These are phyloP conservation scores for Odontarrhena argentea DNA, from an alignment of 345 rosid species.

Conservation along the genomic window DNA sequence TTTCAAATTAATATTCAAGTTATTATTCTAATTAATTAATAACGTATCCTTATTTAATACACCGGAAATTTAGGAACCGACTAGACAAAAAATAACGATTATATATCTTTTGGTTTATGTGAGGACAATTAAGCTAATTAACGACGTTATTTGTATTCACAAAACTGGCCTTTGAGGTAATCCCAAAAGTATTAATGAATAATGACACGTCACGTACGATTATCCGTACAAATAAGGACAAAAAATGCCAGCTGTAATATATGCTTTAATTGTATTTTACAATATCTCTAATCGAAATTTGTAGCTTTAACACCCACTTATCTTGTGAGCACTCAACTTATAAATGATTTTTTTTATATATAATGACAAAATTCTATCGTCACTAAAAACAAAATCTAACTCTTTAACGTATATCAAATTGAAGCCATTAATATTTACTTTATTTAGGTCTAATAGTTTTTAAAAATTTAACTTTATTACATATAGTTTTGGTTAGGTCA, in stretches of 20 bases:
- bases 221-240: slow-evolving; percentile 42
- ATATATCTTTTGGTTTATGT: background rate
- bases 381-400: no score
- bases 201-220: slow-evolving; percentile 38
- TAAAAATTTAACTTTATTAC: no score
- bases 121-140: slow-evolving; percentile 14
- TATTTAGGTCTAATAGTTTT: no score
- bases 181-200: slow-evolving; percentile 29
- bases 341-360: no score
- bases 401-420: no score
- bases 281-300: no score
- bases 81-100: background rate
- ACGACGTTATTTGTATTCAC: background rate
- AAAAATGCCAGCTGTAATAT: slow-evolving; percentile 20
- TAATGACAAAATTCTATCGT: no score
- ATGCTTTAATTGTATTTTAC: background rate
- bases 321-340: no score
- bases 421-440: no score
- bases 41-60: background rate
- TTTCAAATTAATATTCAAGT: background rate
- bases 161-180: slow-evolving; percentile 24
- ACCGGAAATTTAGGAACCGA: slow-evolving; percentile 34
- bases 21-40: background rate
- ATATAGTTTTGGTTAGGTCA: no score
- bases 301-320: no score